A percentile compares a stretch with the other conserved stretches of the same genome.
Conservation (phyloP, 345 rosid genomes). For the Eucalyptus melliodora region DNA sequence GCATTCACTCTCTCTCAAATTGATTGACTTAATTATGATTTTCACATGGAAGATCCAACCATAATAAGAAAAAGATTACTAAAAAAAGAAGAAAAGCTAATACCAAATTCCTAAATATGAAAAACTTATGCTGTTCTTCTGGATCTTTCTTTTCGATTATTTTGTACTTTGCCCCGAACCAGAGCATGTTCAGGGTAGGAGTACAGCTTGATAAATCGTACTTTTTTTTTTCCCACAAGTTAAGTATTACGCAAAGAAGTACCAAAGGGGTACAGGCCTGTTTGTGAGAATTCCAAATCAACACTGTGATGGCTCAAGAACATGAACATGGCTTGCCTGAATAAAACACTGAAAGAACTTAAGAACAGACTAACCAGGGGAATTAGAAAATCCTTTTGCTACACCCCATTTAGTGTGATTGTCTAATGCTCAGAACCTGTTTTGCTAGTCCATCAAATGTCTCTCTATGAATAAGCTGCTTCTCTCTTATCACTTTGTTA, state of each 20-base stretch:
- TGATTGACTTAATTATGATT: neutral
- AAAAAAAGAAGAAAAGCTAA: neutral
- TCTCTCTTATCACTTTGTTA: neutral
- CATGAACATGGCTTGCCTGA: neutral
- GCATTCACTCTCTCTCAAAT: neutral
- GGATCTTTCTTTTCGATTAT: neutral
- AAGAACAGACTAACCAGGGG: neutral
- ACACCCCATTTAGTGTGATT: neutral
- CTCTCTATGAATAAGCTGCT: neutral
- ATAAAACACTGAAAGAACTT: neutral
- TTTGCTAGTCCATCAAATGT: neutral
- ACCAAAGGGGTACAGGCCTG: neutral
- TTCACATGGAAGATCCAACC: neutral
- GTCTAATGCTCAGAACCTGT: neutral
- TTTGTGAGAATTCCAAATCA: neutral
- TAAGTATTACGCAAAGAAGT: neutral
- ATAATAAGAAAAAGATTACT: neutral
- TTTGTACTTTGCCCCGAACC: neutral
- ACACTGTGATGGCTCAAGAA: neutral
- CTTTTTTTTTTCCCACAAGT: neutral
- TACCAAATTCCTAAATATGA: neutral
- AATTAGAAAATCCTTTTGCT: neutral
- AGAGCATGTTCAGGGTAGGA: neutral
- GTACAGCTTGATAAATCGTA: neutral
- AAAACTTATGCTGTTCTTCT: neutral